Conservation (phyloP, 1,284 basidiomycete genomes). For the Ganoderma sinense region DNA sequence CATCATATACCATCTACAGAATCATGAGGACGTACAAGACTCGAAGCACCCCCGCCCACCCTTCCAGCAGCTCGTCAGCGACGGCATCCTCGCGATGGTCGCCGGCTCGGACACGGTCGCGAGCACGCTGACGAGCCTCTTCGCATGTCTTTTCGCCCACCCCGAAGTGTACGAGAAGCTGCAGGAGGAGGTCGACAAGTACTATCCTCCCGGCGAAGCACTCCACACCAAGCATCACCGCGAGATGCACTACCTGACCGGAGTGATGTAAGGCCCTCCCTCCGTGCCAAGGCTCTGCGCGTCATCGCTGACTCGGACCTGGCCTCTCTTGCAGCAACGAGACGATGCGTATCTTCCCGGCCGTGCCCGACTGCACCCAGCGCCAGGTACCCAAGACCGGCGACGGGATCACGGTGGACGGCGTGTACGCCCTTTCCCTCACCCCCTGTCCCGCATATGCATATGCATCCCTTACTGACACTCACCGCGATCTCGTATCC, state of each 20-base stretch:
- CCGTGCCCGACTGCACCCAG: conserved; percentile 59
- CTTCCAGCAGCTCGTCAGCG: conserved; percentile 24
- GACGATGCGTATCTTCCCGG: conserved; percentile 60
- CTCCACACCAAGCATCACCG: conserved; percentile 33
- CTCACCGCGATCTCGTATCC: no score
- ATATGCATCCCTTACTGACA: no score
- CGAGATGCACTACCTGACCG: conserved; percentile 42
- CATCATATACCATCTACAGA: conserved; percentile 17
- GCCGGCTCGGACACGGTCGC: conserved; percentile 44
- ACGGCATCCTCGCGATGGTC: no score
- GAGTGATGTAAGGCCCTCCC: conserved; percentile 37
- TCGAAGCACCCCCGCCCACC: conserved; percentile 14
- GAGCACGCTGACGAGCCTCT: conserved; percentile 28
- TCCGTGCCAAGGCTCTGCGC: background rate
- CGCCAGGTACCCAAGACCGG: conserved; percentile 44
- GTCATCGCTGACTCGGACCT: background rate
- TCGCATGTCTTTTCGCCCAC: conserved; percentile 34
- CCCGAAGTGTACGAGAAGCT: conserved; percentile 31
- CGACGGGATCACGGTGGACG: conserved; percentile 33
- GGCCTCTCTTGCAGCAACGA: conserved; percentile 62
- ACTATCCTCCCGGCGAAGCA: conserved; percentile 38
- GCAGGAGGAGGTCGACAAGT: conserved; percentile 38
- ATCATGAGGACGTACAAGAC: conserved; percentile 30
- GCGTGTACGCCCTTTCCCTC: conserved; percentile 32
- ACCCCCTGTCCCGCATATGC: background rate